Percentiles rank a stretch among this genome's conserved stretches.
Conservation (phyloP, 106 monocot genomes). For the Hemerocallis citrina region DNA sequence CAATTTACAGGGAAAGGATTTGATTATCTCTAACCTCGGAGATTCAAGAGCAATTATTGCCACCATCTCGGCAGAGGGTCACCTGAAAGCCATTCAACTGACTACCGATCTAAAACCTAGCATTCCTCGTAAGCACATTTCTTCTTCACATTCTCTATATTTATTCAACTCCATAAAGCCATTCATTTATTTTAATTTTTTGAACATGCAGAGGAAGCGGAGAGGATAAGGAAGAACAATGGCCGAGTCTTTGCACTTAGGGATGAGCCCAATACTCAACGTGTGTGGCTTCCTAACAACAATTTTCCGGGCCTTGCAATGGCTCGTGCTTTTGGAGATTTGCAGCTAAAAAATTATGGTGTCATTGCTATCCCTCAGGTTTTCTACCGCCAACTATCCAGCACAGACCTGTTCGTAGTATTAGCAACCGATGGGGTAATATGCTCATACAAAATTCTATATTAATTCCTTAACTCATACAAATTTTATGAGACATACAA, state of each 20-base stretch:
- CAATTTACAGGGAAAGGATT: constrained; percentile 50
- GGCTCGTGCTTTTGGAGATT: constrained; percentile 79
- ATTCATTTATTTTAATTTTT: no score
- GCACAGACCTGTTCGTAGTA: constrained; percentile 44
- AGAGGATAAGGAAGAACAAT: constrained; percentile 63
- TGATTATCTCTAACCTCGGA: constrained; percentile 87
- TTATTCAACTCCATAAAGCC: no score
- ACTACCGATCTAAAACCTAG: constrained; percentile 84
- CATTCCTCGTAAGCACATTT: constrained; percentile 68
- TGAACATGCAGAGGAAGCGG: no score
- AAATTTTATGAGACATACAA: no score
- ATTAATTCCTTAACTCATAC: no score
- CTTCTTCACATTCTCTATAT: no score
- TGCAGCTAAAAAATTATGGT: constrained; percentile 69
- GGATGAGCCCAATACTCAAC: constrained; percentile 51
- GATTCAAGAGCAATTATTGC: constrained; percentile 83
- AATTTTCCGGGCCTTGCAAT: constrained; percentile 83
- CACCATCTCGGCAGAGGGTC: constrained; percentile 41
- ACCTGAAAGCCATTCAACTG: constrained; percentile 52
- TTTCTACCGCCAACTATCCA: constrained; percentile 28
- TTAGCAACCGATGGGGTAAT: constrained; percentile 83
- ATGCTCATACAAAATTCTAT: no score
- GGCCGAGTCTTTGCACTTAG: constrained; percentile 68
- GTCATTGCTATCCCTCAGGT: constrained; percentile 68
- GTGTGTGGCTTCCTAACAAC: constrained; percentile 72